phyloP scores from a whole-genome alignment of 192 early-diverging fungal genomes.

The Coemansia sp. region DNA sequence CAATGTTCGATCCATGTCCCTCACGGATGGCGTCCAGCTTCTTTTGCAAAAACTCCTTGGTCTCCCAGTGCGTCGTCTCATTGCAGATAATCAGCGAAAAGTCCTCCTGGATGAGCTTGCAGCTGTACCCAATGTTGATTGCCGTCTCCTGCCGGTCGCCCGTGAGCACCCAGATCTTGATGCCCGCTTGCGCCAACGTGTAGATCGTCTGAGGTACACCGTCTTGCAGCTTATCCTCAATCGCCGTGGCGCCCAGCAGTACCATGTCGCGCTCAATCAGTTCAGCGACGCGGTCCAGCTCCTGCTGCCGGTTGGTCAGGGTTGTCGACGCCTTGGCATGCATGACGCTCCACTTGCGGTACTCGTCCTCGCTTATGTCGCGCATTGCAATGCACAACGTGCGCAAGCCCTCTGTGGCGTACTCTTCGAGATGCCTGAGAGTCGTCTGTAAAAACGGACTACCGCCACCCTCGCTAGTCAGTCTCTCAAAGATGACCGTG shows the following conservation, averaged over 20 bases:
- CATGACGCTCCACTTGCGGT: slow-evolving; percentile 63
- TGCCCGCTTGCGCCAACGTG: slow-evolving; percentile 77
- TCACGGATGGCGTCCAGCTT: slow-evolving; percentile 95
- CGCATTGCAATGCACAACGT: slow-evolving; percentile 88
- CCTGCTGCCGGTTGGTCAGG: slow-evolving; percentile 77
- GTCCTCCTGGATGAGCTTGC: slow-evolving; percentile 86
- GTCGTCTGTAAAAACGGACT: slow-evolving; percentile 71
- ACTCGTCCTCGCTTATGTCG: slow-evolving; percentile 70
- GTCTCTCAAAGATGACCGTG: slow-evolving; percentile 82
- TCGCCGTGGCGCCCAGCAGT: slow-evolving; percentile 92
- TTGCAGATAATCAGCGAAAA: slow-evolving; percentile 88
- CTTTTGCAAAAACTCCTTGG: slow-evolving; percentile 87
- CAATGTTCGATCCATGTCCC: slow-evolving; percentile 75
- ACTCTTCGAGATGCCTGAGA: slow-evolving; percentile 73
- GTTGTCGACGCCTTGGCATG: slow-evolving; percentile 72
- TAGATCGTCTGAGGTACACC: slow-evolving; percentile 94
- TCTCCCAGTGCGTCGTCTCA: slow-evolving; percentile 87
- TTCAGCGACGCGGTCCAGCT: slow-evolving; percentile 76
- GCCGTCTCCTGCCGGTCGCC: slow-evolving; percentile 98
- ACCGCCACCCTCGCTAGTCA: slow-evolving; percentile 64
- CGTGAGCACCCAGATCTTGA: slow-evolving; percentile 96
- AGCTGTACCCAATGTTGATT: slow-evolving; percentile 96
- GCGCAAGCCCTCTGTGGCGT: slow-evolving; percentile 78
- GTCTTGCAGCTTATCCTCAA: slow-evolving; percentile 97
- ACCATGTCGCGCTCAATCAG: slow-evolving; percentile 76